Evolutionary conservation across 805 yeast genomes (phyloP), one percentile per base, ranked within the genome.

Genomic region (Wickerhamiella azymoides): DNA sequence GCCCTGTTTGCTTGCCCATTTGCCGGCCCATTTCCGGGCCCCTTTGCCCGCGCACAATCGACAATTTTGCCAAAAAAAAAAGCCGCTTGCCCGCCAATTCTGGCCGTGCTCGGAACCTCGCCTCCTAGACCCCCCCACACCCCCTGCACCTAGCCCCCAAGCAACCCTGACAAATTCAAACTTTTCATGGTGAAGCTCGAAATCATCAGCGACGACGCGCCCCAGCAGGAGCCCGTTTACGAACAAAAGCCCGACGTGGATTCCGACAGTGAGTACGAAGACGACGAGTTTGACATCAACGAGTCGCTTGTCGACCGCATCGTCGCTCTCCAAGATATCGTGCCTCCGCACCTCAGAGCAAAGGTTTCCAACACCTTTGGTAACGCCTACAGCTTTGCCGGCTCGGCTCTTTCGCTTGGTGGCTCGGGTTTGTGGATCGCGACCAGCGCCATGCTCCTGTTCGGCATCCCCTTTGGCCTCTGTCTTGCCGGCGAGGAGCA

Each of bases 401-500:
- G 69, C 37, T 64, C 74, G 35, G 71, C 76, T 30, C 66, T 78
- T 46, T 59, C 69, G 50, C 77, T 76, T 54, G 70, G 83, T 50
- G 96, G 96, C 50, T 73, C 74, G 55, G 68, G 82, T 35, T 71
- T 88, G 54, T 92, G 97, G 97, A 73, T 81, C 50, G 53, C 84
- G 47, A 78, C 96, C 10, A 79, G 97, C 10, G 75, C 92, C 36
- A 78, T 84, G 36, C 68, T 92, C 57, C 73, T 92, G 51, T 70
- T 92, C 57, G 96, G 96, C 62, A 94, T 86, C 40, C 99, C 99
- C 52, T 73, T 84, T 56, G 79, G 95, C 8, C 71, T 92, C 57
- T 80, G 95, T 45, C 83, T 92, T 56, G 72, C 92, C 26, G 79
- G 86, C 50, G 96, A 89, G 69, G 93, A 86, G 62, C 96, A 89